Conservation (phyloP, 2,329 filamentous ascomycete species). For the Fusarium sp. region DNA sequence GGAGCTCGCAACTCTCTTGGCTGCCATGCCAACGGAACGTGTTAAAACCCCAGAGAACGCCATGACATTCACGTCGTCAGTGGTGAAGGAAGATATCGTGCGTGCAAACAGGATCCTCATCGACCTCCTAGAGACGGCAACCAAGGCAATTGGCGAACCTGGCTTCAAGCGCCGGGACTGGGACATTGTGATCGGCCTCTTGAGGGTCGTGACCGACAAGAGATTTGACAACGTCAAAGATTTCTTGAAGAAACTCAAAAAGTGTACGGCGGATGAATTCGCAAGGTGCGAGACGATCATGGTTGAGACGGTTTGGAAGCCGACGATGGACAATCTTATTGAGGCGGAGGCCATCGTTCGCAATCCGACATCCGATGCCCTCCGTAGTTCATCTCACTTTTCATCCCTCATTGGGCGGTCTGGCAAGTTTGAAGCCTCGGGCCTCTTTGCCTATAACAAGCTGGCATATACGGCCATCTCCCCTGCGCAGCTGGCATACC, state of each 20-base stretch:
- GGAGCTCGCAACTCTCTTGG: conserved; percentile 38
- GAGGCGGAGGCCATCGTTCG: conserved; percentile 34
- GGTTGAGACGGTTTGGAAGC: conserved; percentile 45
- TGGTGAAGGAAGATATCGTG: conserved; percentile 7
- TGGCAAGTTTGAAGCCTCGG: neutral
- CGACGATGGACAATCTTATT: conserved; percentile 46
- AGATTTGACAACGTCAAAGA: conserved; percentile 5
- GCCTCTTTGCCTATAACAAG: conserved; percentile 25
- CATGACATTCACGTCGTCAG: neutral
- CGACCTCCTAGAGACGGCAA: conserved; percentile 26
- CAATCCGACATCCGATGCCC: conserved; percentile 9
- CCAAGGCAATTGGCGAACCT: conserved; percentile 23
- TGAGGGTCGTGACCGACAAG: neutral
- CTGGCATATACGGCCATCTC: conserved; percentile 3
- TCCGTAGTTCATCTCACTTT: neutral
- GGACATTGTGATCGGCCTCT: conserved; percentile 14
- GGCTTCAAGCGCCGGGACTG: conserved; percentile 19
- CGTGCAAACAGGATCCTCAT: conserved; percentile 31
- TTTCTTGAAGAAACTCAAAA: conserved; percentile 9
- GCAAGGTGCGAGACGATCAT: conserved; percentile 9
- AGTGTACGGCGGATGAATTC: neutral
- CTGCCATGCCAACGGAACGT: conserved; percentile 19
- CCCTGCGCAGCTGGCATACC: conserved; percentile 20
- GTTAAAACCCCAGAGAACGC: conserved; percentile 5
- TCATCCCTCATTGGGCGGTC: neutral